phyloP scores from a whole-genome alignment of 2,329 filamentous ascomycete species.

The Exophiala bonariae region DNA sequence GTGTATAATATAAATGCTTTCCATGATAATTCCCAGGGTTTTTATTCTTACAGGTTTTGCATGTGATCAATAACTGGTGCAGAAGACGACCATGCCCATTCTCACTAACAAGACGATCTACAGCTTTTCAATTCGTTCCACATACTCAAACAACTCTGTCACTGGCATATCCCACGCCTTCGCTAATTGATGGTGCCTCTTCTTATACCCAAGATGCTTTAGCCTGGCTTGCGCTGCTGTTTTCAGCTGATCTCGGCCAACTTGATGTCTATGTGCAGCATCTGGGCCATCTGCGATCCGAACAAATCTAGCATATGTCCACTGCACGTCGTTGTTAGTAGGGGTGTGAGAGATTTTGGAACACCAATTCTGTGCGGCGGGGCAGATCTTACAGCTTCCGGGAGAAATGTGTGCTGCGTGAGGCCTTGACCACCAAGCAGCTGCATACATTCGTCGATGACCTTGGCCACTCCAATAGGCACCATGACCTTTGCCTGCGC shows the following conservation, averaged over 20 bases:
- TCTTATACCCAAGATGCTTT: conserved; percentile 9
- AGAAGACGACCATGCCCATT: too few species aligned
- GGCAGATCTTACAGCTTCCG: too few species aligned
- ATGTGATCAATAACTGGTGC: too few species aligned
- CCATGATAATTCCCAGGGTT: too few species aligned
- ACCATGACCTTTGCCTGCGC: conserved; percentile 19
- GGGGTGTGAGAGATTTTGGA: too few species aligned
- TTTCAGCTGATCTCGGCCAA: conserved; percentile 34
- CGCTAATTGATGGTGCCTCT: conserved; percentile 3
- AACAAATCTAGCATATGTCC: conserved; percentile 72
- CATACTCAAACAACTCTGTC: conserved; percentile 8
- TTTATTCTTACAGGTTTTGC: too few species aligned
- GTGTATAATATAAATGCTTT: too few species aligned
- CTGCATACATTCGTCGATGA: conserved; percentile 24
- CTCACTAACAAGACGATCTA: too few species aligned
- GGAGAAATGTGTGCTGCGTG: conserved; percentile 83
- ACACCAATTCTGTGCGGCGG: too few species aligned
- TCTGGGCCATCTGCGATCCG: conserved; percentile 81
- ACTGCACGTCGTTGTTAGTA: too few species aligned
- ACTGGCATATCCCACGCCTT: not conserved
- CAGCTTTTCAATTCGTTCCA: conserved; percentile 1
- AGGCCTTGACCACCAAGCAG: conserved; percentile 72
- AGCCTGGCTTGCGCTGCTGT: not conserved
- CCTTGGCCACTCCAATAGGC: conserved; percentile 11
- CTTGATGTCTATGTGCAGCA: conserved; percentile 71